Conservation (phyloP, 2,329 filamentous ascomycete genomes). For the Ophiocordyceps camponoti-rufipedis region DNA sequence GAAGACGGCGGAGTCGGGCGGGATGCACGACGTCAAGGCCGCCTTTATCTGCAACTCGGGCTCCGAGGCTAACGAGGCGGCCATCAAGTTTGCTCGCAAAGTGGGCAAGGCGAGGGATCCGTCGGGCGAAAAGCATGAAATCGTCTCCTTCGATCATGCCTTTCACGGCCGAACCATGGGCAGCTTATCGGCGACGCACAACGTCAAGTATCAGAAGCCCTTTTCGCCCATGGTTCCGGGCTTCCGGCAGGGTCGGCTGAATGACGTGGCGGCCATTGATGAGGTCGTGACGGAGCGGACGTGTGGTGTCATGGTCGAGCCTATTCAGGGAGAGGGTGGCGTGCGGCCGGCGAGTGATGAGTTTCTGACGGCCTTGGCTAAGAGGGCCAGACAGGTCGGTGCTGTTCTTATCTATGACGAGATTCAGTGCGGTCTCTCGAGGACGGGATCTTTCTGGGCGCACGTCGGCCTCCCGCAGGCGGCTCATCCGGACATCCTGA, state of each 20-base stretch:
- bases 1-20: constrained; percentile 60
- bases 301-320: constrained; percentile 89
- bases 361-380: constrained; percentile 70
- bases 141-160: constrained; percentile 79
- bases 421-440: constrained; percentile 83
- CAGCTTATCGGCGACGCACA: constrained; percentile 83
- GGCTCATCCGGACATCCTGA: constrained; percentile 85
- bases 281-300: constrained; percentile 67
- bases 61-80: constrained; percentile 92
- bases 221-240: constrained; percentile 93
- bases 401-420: constrained; percentile 89
- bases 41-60: constrained; percentile 95
- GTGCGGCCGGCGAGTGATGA: constrained; percentile 68
- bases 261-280: constrained; percentile 56
- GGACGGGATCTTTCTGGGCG: constrained; percentile 83
- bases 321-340: constrained; percentile 92
- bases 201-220: constrained; percentile 91
- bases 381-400: constrained; percentile 69
- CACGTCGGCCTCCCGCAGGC: constrained; percentile 56
- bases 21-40: constrained; percentile 61
- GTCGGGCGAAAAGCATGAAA: constrained; percentile 55
- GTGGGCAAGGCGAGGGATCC: constrained; percentile 60
- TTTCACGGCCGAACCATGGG: constrained; percentile 98
- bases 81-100: constrained; percentile 92
- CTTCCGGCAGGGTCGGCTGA: constrained; percentile 73